These are phyloP conservation scores for Russula sp. DNA, from an alignment of 768 basidiomycete genomes.

Conservation along the genomic window DNA sequence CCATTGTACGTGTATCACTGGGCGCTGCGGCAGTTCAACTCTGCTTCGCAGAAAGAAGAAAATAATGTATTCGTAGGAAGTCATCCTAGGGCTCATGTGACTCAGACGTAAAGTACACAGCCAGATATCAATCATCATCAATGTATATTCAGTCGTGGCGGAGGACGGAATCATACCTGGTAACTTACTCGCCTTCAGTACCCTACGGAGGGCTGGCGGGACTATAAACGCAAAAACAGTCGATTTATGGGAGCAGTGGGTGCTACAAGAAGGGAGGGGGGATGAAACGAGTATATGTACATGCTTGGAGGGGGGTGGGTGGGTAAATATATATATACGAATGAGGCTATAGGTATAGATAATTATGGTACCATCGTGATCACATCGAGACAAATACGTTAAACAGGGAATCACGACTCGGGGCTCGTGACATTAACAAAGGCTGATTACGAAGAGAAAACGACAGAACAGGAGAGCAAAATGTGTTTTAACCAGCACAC, in stretches of 20 bases:
- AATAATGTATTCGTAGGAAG: background rate
- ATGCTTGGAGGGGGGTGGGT: slow-evolving; percentile 8
- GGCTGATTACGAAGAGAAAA: slow-evolving; percentile 6
- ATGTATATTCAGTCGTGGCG: too few relatives aligned
- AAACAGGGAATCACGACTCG: background rate
- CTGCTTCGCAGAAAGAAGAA: slow-evolving; percentile 16
- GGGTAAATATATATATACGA: slow-evolving; percentile 10
- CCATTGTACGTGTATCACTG: background rate
- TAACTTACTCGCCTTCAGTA: background rate
- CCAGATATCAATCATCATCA: too few relatives aligned
- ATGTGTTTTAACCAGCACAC: background rate
- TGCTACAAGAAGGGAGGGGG: slow-evolving; percentile 9
- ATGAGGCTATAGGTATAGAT: slow-evolving; percentile 5
- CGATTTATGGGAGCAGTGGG: slow-evolving; percentile 15
- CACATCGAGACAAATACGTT: slow-evolving; percentile 2
- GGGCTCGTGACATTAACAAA: slow-evolving; percentile 3
- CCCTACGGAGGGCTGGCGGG: background rate
- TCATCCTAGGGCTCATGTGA: too few relatives aligned
- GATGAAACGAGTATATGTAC: slow-evolving; percentile 19
- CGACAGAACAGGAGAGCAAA: slow-evolving; percentile 1
- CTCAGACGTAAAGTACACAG: background rate
- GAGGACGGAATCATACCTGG: too few relatives aligned
- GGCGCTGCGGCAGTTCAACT: slow-evolving; percentile 23
- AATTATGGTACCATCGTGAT: background rate
- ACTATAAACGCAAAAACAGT: background rate